Percentiles rank a stretch among this genome's conserved stretches.
phyloP scores from a whole-genome alignment of 352 stramenopile species.

The Phytophthora uliginosa region DNA sequence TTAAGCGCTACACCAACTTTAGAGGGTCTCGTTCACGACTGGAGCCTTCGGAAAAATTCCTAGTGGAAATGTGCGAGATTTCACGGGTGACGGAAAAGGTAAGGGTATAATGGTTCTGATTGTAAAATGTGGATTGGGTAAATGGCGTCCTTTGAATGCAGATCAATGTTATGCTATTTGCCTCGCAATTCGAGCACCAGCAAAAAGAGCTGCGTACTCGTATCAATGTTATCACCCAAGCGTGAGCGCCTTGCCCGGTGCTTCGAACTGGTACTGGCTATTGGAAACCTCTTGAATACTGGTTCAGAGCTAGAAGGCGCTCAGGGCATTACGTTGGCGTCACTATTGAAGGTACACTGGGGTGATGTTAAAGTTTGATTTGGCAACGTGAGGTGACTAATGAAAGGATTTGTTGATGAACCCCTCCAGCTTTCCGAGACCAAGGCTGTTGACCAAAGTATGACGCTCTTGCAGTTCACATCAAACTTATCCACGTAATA shows the following conservation, averaged over 20 bases:
- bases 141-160: slow-evolving; percentile 26
- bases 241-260: slow-evolving; percentile 77
- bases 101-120: background rate
- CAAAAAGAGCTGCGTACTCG: slow-evolving; percentile 55
- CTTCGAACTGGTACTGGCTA: slow-evolving; percentile 81
- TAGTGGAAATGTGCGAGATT: slow-evolving; percentile 82
- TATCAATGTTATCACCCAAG: slow-evolving; percentile 61
- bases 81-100: slow-evolving; percentile 81
- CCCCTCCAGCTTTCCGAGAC: slow-evolving; percentile 73
- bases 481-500: slow-evolving; percentile 80
- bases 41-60: slow-evolving; percentile 69
- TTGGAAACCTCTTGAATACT: slow-evolving; percentile 82
- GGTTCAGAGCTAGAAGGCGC: slow-evolving; percentile 79
- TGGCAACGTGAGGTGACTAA: background rate
- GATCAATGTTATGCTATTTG: slow-evolving; percentile 80
- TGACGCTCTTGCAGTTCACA: slow-evolving; percentile 81
- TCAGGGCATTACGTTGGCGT: slow-evolving; percentile 74
- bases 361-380: background rate
- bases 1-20: slow-evolving; percentile 82
- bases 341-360: slow-evolving; percentile 71
- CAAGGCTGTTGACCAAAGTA: slow-evolving; percentile 81
- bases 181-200: slow-evolving; percentile 71
- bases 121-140: background rate
- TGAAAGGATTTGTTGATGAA: background rate
- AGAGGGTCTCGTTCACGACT: slow-evolving; percentile 56